Evolutionary conservation across 108 stramenopile species (phyloP), one percentile per base, ranked within the genome.

Genomic region (Nitzschia sp.): DNA sequence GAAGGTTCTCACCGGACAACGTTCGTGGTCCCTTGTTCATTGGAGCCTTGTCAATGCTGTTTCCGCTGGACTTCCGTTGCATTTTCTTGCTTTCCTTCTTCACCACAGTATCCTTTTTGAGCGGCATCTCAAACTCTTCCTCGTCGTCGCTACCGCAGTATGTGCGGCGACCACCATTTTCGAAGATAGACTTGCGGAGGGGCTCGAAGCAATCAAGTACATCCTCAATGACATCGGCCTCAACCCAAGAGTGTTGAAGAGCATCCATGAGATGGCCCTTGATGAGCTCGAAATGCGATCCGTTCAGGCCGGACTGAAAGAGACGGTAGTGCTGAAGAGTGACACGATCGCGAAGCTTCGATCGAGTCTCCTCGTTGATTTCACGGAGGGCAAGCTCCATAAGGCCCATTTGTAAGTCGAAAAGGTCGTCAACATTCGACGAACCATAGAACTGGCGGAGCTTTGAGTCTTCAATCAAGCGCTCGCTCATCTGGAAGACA

Each of bases 81-180:
- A 23, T 23, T 51, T 23, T 19, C 21, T 51, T 51, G 4, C 4
- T 9, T 19, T 17, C n/a, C 13, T 23, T 4, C 4, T n/a, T 51
- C 4, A 19, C 21, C 49, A 19, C 19, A 19, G 17, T 19, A 17
- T 5, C 5, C 13, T 51, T 8, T 51, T 23, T 51, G 19, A 51
- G 47, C 46, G 45, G 31, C 8, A 51, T 35, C 54, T 67, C 66
- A 4, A 33, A 34, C 32, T 67, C 60, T 42, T 35, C 60, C 3
- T 42, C 36, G 31, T 62, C 60, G 3, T 62, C 60, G 21, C 13
- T 23, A 19, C 17, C 21, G 38, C 38, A 53, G 9, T 4, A 57
- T 29, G 56, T 57, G 56, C 24, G 21, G 29, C 15, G 28, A 21
- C 56, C 30, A 18, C 56, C 56, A 30, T 32, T 17, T 11, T 28